Evolutionary conservation across 176 grass and related monocot species (phyloP), one percentile per base, ranked within the genome.

Genomic region (Cymbopogon citratus): DNA sequence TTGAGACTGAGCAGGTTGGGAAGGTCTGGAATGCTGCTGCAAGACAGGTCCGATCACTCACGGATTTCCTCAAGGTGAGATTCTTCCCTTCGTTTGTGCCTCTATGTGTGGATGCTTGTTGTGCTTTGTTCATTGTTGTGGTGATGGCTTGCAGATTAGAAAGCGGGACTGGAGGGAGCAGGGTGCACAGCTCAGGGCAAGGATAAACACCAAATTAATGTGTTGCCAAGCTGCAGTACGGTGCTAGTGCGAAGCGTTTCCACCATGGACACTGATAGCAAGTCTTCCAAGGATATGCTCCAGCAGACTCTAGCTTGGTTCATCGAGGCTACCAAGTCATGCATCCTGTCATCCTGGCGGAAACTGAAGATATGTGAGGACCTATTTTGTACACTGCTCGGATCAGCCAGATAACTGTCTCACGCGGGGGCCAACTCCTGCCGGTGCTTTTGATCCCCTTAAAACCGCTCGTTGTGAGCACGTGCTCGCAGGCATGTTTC

Each of bases 111-210:
- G 46, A 75, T 54, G 40, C 40, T 61, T 91, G 28, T 63, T 81
- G 41, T 7, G 11, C 54, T 70, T 83, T 44, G 51, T 33, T 91
- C 77, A 45, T 78, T 80, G 25, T 64, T 76, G 77, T 27, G 69
- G 24, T 80, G 73, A 83, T 86, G 78, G 24, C 62, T 83, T 80
- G 35, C 83, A 98, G 92, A 92, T 98, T 76, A 94, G 96, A 75
- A 98, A 98, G 83, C 87, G 92, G 68, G 96, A 98, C 74, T 98
- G 96, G 96, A 95, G 72, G 86, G 96, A 95, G 76, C 96, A 98
- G 76, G 96, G 96, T 27, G 80, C 67, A 19, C 90, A 98, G 33
- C 90, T 98, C 46, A 98, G 92, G 81, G 84, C 79, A 67, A 92
- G 96, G 85, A 98, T 98, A 85, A 91, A 91, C 85, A 98, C 86